Base-by-base conservation (phyloP, 2,329 filamentous ascomycete genomes). In the Clarireedia homoeocarpa region DNA sequence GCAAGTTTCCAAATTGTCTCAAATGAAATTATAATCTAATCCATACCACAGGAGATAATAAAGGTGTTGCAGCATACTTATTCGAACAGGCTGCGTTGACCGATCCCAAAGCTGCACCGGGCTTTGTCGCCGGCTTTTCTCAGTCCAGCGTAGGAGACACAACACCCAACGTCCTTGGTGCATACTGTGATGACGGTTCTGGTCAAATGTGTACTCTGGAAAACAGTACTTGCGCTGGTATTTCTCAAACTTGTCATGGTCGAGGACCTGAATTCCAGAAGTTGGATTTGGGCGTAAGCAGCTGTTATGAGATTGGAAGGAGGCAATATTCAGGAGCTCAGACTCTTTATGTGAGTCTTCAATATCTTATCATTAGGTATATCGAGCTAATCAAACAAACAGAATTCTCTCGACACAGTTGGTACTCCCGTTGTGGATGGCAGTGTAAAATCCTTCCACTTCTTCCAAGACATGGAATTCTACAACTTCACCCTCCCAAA, bases 121-220 rank as follows among this genome's bases (percentile, higher is more conserved):
- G 79, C 10, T 96, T 95, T 63, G 88, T 96, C 1, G 91, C 91
- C 6, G 91, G 89, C 10, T 96, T 96, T 71, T 94, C 89, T 2
- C 92, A 96, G 70, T 83, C 91, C 10, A 95, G 87, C 61, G 90
- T 96, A 7, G 92, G 90, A 36, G 92, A 96, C 66, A 95, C 90
- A 0, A 88, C 87, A 0, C 91, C 91, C 2, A 96, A 96, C 63
- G 81, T 91, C 0, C 77, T 89, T 2, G 91, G 91, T 1, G 89
- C 91, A 1, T 95, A 83, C 74, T 96, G 91, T 64, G 91, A 96
- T 67, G 91, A 94, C 69, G 88, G 88, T 1, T 85, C 88, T 7
- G 86, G 84, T 20, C 70, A 83, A 60, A 75, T 79, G 72, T 94
- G 88, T 69, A 83, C 79, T 57, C 82, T 88, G 59, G 81, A 91